Conservation (phyloP, 768 basidiomycete species). For the Phanerochaete carnosa region DNA sequence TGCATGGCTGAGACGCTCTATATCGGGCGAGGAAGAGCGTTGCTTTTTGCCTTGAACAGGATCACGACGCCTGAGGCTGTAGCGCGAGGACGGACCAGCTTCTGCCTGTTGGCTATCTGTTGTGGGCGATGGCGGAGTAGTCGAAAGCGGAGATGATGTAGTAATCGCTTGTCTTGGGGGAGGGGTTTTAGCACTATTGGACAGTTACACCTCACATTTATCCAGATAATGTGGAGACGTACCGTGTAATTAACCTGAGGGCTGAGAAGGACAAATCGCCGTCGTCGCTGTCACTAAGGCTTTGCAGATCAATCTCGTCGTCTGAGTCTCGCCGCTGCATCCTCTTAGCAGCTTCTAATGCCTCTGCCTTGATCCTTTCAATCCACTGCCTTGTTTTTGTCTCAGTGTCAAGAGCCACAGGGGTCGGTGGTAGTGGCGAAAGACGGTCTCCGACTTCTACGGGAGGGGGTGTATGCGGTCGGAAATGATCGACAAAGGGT, state of each 20-base stretch:
- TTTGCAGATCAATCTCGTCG: slow-evolving; percentile 35
- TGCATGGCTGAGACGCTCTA: not conserved
- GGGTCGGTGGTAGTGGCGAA: slow-evolving; percentile 27
- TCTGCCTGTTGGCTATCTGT: not conserved
- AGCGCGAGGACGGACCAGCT: slow-evolving; percentile 11
- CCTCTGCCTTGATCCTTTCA: slow-evolving; percentile 56
- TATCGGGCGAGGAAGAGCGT: slow-evolving; percentile 5
- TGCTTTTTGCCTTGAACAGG: not conserved
- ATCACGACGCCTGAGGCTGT: slow-evolving; percentile 19
- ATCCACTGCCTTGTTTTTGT: slow-evolving; percentile 57
- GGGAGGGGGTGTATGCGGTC: slow-evolving; percentile 23
- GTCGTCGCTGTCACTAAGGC: slow-evolving; percentile 3
- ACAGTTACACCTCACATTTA: no score
- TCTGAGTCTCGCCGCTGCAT: slow-evolving; percentile 33
- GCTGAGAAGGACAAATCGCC: not conserved
- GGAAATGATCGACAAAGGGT: slow-evolving; percentile 15
- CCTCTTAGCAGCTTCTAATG: slow-evolving; percentile 40
- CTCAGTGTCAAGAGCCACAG: slow-evolving; percentile 28
- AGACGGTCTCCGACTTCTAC: slow-evolving; percentile 7
- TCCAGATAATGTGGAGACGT: not conserved
- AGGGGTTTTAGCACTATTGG: no score
- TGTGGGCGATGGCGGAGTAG: not conserved
- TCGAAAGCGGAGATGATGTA: not conserved
- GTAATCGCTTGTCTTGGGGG: no score
- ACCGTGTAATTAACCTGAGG: not conserved